Percentiles rank a stretch among this genome's conserved stretches.
Evolutionary conservation across 2,329 filamentous ascomycete genomes (phyloP).

Genomic region (Colletotrichum sp.): DNA sequence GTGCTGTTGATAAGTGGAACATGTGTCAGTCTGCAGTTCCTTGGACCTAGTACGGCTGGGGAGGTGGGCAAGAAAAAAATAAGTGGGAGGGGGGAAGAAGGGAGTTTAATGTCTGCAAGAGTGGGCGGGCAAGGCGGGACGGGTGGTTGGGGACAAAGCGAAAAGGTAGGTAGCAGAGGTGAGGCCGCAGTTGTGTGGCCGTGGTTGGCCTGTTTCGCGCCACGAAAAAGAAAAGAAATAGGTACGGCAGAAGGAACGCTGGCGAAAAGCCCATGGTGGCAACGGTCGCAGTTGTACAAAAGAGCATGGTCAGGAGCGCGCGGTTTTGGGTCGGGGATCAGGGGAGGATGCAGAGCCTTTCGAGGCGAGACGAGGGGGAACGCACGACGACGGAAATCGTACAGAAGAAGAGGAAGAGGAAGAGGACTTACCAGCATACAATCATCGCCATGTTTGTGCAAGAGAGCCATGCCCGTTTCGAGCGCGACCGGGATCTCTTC

Average conservation of each 20-base stretch:
- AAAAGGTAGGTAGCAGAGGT: not conserved
- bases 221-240: conserved; percentile 14
- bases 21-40: conserved; percentile 12
- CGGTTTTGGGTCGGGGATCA: conserved; percentile 2
- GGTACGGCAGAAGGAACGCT: not conserved
- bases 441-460: conserved; percentile 88
- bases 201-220: conserved; percentile 8
- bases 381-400: not conserved
- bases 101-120: not conserved
- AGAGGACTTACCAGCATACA: conserved; percentile 72
- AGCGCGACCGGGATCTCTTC: conserved; percentile 75
- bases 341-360: not conserved
- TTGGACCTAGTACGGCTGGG: not conserved
- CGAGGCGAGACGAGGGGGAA: not conserved
- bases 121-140: not conserved
- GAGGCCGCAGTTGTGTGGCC: conserved; percentile 13
- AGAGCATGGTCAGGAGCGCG: not conserved
- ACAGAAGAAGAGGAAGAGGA: not conserved
- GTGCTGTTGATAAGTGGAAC: conserved; percentile 55
- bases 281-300: conserved; percentile 1
- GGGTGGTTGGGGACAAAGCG: not conserved
- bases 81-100: not conserved
- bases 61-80: not conserved
- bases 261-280: conserved; percentile 1
- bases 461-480: conserved; percentile 83